Evolutionary conservation across 2,329 filamentous ascomycete species (phyloP).

Genomic region (Beauveria sp.): DNA sequence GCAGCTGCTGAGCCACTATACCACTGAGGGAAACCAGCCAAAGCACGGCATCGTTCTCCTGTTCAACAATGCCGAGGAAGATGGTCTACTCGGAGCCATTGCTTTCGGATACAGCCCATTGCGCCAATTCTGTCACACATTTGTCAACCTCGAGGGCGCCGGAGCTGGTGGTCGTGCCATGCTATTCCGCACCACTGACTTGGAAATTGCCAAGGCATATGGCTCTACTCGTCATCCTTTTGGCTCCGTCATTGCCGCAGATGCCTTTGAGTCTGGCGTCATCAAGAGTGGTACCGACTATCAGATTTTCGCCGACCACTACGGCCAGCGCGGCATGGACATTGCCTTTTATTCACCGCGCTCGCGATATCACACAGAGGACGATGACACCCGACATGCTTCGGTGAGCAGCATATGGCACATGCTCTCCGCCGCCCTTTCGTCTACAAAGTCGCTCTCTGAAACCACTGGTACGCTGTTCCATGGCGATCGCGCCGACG

Average conservation of each 20-base stretch:
- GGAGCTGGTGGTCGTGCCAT: constrained; percentile 84
- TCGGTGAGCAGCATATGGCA: constrained; percentile 73
- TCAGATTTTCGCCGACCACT: constrained; percentile 66
- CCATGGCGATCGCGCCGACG: constrained; percentile 47
- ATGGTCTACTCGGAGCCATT: constrained; percentile 78
- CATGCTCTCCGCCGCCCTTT: constrained; percentile 80
- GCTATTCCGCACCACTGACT: constrained; percentile 81
- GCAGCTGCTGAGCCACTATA: constrained; percentile 83
- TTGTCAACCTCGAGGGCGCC: constrained; percentile 91
- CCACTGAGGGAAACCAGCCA: constrained; percentile 61
- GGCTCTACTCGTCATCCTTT: constrained; percentile 66
- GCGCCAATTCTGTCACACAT: constrained; percentile 72
- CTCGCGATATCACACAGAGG: constrained; percentile 80
- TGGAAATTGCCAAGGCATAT: constrained; percentile 77
- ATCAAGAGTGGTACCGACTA: constrained; percentile 89
- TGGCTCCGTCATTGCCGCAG: constrained; percentile 71
- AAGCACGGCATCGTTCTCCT: constrained; percentile 74
- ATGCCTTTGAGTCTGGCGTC: constrained; percentile 73
- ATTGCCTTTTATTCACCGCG: constrained; percentile 86
- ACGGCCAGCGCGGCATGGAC: constrained; percentile 82
- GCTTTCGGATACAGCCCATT: constrained; percentile 80
- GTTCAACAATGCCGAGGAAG: constrained; percentile 94
- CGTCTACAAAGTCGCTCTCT: constrained; percentile 65
- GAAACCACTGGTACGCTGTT: constrained; percentile 61
- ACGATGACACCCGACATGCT: constrained; percentile 78